phyloP scores from a whole-genome alignment of 345 rosid genomes.

The Clarkia xantiana region DNA sequence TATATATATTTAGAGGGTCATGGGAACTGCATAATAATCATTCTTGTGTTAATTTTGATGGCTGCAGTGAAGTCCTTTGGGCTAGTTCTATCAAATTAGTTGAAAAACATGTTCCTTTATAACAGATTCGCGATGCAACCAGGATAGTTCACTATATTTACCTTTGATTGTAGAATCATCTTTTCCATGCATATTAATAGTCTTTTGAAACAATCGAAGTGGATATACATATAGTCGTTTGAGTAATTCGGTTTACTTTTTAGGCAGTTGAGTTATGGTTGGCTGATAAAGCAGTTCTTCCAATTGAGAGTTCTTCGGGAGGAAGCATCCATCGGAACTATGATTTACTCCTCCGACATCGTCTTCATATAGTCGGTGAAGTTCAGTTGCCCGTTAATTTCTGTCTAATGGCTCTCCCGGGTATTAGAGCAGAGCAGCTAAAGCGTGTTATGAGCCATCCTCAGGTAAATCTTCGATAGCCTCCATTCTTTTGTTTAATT shows the following conservation, averaged over 20 bases:
- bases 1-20: background rate
- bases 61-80: too few relatives aligned
- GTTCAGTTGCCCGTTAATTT: conserved; percentile 32
- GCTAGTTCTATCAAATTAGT: too few relatives aligned
- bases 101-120: too few relatives aligned
- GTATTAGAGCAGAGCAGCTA: conserved; percentile 30
- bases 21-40: background rate
- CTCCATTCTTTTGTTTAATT: background rate
- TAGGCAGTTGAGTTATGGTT: conserved; percentile 52
- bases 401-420: conserved; percentile 45
- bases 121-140: too few relatives aligned
- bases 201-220: too few relatives aligned
- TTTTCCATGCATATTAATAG: too few relatives aligned
- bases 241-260: conserved; percentile 1
- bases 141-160: too few relatives aligned
- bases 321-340: conserved; percentile 55
- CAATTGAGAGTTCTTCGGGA: conserved; percentile 39
- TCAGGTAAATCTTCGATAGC: conserved; percentile 21
- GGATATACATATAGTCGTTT: background rate
- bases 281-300: conserved; percentile 47
- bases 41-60: too few relatives aligned
- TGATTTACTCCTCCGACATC: conserved; percentile 47
- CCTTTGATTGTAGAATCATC: too few relatives aligned
- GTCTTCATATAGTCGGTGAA: conserved; percentile 50
- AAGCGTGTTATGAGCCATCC: conserved; percentile 47